Percentiles rank a stretch among this genome's conserved stretches.
Conservation (phyloP, 176 grass and related monocot species). For the Melocanna baccifera region DNA sequence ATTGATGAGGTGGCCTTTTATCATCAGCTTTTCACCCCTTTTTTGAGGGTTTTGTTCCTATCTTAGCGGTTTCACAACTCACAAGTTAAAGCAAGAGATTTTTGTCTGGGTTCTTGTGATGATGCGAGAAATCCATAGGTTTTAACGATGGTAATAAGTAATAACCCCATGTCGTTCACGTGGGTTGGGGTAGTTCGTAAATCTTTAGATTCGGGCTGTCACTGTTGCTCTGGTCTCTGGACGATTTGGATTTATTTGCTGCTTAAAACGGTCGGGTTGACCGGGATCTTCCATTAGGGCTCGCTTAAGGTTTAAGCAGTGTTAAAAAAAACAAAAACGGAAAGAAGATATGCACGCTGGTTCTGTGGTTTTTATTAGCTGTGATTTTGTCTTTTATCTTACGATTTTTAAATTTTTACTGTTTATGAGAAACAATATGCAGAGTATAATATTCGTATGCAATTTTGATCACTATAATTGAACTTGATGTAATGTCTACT, state of each 20-base stretch:
- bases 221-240: background rate
- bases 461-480: too few species aligned
- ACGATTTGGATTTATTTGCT: slow-evolving; percentile 23
- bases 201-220: background rate
- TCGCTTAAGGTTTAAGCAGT: slow-evolving; percentile 3
- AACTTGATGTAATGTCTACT: too few species aligned
- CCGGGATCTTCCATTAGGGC: slow-evolving; percentile 27
- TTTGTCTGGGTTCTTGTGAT: slow-evolving; percentile 41
- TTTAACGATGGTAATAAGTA: slow-evolving; percentile 54
- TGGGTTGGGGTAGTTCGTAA: slow-evolving; percentile 17
- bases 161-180: slow-evolving; percentile 45
- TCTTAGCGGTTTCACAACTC: slow-evolving; percentile 21
- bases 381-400: too few species aligned
- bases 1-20: slow-evolving; percentile 40
- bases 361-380: too few species aligned
- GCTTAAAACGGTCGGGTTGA: background rate
- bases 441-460: too few species aligned
- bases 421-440: too few species aligned
- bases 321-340: background rate
- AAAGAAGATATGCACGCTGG: background rate
- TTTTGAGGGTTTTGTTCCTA: slow-evolving; percentile 35
- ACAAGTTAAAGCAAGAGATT: slow-evolving; percentile 22
- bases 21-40: slow-evolving; percentile 19
- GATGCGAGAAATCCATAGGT: slow-evolving; percentile 48
- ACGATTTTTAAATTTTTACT: too few species aligned